phyloP scores from a whole-genome alignment of 1,284 basidiomycete genomes.

The Pseudozyma tsukubaensis region DNA sequence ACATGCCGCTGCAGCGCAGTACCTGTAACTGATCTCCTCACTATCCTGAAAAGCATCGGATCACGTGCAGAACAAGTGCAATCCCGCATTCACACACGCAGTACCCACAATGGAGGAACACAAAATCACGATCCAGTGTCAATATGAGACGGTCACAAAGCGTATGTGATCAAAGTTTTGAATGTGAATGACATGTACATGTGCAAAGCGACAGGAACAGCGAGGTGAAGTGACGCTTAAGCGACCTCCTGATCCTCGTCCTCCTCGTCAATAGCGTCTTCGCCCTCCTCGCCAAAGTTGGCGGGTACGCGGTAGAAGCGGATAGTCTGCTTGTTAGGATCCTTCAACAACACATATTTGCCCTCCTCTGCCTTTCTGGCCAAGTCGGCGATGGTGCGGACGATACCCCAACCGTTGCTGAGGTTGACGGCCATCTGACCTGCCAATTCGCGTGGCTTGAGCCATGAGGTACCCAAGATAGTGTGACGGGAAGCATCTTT shows the following conservation, averaged over 20 bases:
- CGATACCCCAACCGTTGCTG: conserved; percentile 98
- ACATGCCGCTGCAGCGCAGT: background rate
- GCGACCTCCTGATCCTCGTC: conserved; percentile 63
- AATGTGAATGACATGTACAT: conserved; percentile 2
- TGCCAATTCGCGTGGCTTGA: conserved; percentile 94
- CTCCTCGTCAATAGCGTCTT: conserved; percentile 73
- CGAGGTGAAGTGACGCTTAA: background rate
- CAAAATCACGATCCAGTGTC: background rate
- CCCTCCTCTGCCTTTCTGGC: conserved; percentile 58
- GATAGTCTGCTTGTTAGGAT: conserved; percentile 77
- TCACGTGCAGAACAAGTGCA: too few relatives aligned
- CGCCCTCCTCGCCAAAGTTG: conserved; percentile 76
- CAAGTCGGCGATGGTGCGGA: conserved; percentile 70
- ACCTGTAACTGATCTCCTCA: background rate
- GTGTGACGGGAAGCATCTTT: conserved; percentile 95
- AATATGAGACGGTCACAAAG: background rate
- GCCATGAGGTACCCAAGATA: conserved; percentile 92
- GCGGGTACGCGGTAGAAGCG: conserved; percentile 91
- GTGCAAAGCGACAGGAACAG: too few relatives aligned
- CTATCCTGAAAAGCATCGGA: background rate
- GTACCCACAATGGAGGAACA: background rate
- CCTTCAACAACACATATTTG: conserved; percentile 67
- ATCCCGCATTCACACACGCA: background rate
- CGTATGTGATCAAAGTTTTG: conserved; percentile 13
- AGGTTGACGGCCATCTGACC: conserved; percentile 94